A percentile compares a stretch with the other conserved stretches of the same genome.
Evolutionary conservation across 2,329 filamentous ascomycete genomes (phyloP).

Genomic region (Nemania sp.): DNA sequence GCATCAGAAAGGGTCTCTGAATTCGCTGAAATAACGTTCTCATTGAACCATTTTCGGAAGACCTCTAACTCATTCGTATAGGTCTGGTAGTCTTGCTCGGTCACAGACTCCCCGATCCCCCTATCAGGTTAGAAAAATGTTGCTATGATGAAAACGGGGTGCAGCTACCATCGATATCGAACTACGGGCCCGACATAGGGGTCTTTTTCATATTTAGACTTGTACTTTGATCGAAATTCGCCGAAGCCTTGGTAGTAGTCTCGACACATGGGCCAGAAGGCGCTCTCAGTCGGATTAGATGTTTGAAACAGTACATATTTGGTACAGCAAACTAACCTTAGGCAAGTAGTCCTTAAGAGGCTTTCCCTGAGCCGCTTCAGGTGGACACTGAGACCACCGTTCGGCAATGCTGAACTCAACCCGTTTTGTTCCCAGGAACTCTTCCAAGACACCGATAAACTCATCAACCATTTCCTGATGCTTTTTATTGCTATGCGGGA

Average conservation of each 20-base stretch:
- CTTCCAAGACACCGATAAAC: neutral
- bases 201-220: neutral
- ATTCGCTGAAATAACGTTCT: neutral
- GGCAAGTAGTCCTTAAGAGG: neutral
- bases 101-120: neutral
- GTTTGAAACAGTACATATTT: neutral
- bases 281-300: neutral
- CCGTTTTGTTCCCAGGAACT: neutral
- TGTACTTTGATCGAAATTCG: neutral
- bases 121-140: neutral
- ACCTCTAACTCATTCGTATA: neutral
- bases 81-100: neutral
- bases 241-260: neutral
- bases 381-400: neutral
- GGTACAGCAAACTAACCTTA: neutral
- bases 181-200: neutral
- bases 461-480: neutral
- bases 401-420: neutral
- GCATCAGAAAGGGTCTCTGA: neutral
- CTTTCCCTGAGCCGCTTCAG: neutral
- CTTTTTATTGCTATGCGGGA: neutral
- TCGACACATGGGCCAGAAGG: neutral
- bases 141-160: neutral
- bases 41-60: neutral
- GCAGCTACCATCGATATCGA: neutral